phyloP scores from a whole-genome alignment of 2,329 filamentous ascomycete genomes.

The Aspergillus oerlinghausenensis region DNA sequence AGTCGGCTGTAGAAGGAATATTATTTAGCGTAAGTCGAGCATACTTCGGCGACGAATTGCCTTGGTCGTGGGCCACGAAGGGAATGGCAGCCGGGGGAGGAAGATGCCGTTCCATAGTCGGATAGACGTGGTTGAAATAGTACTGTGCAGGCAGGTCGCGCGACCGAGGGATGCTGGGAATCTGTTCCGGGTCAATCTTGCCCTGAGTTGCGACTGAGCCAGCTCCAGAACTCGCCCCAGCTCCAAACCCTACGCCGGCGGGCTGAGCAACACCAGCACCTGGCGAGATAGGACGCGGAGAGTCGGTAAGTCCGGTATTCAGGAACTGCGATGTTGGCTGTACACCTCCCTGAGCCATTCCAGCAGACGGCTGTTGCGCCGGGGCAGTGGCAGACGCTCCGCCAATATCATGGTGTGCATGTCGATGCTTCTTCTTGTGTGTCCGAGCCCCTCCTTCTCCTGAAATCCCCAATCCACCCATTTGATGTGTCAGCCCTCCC shows the following conservation, averaged over 20 bases:
- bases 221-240: slow-evolving; percentile 43
- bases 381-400: slow-evolving; percentile 51
- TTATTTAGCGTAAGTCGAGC: slow-evolving; percentile 88
- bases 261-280: slow-evolving; percentile 21
- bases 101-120: slow-evolving; percentile 90
- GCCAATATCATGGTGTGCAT: slow-evolving; percentile 85
- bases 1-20: slow-evolving; percentile 78
- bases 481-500: slow-evolving; percentile 55
- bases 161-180: slow-evolving; percentile 83
- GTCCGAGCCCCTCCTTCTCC: slow-evolving; percentile 43
- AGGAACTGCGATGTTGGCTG: slow-evolving; percentile 56
- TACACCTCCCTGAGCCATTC: slow-evolving; percentile 56
- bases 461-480: slow-evolving; percentile 70
- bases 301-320: slow-evolving; percentile 49
- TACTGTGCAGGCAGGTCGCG: slow-evolving; percentile 78
- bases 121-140: slow-evolving; percentile 83
- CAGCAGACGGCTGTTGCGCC: slow-evolving; percentile 66
- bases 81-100: slow-evolving; percentile 84
- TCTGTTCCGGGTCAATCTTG: slow-evolving; percentile 82
- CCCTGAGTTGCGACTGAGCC: slow-evolving; percentile 63
- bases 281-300: slow-evolving; percentile 25
- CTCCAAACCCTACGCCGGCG: slow-evolving; percentile 18
- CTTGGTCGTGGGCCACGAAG: slow-evolving; percentile 92
- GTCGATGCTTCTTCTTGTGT: slow-evolving; percentile 85
- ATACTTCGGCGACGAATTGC: slow-evolving; percentile 92